Base-by-base conservation (phyloP, 352 stramenopile genomes). In the Pythium guiyangense region DNA sequence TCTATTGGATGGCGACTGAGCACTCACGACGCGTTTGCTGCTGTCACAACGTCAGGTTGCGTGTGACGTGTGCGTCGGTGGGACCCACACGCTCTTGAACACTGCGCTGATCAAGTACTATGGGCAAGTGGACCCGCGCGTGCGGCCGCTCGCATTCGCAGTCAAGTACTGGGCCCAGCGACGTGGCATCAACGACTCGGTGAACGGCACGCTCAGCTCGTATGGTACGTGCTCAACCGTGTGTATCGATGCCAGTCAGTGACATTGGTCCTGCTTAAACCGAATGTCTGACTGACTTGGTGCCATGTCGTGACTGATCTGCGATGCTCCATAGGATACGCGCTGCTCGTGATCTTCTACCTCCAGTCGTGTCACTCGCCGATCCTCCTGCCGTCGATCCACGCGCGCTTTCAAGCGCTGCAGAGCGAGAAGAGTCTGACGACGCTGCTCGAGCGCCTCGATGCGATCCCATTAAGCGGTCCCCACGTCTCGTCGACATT, bases 131-230 rank as follows among this genome's bases (percentile, higher is more conserved):
- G 86, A 96, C 57, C 79, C 81, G 6, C 79, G 86, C 14, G 84
- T 96, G 12, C 88, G 93, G 5, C 84, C 96, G 11, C 67, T 99
- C 17, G 96, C 94, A 53, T 98, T 98, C 67, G 91, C 97, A 2
- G 84, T 99, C 61, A 99, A 99, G 71, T 86, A 97, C 44, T 99
- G 97, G 97, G 96, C 96, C 9, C 98, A 99, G 68, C 82, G 84
- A 37, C 79, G 97, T 26, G 84, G 94, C 11, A 98, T 99, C 61
- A 99, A 99, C 67, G 96, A 98, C 59, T 96, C 97, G 35, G 86
- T 79, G 22, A 91, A 98, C 27, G 96, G 97, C 22, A 99, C 97
- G 20, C 76, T 99, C 47, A 98, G 88, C 60, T 98, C 91, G 10
- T 99, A 99, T 64, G 97, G 83, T 90, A 56, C 44, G 52, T 48